Evolutionary conservation across 352 stramenopile genomes (phyloP).

Genomic region (Phytophthora megakarya): DNA sequence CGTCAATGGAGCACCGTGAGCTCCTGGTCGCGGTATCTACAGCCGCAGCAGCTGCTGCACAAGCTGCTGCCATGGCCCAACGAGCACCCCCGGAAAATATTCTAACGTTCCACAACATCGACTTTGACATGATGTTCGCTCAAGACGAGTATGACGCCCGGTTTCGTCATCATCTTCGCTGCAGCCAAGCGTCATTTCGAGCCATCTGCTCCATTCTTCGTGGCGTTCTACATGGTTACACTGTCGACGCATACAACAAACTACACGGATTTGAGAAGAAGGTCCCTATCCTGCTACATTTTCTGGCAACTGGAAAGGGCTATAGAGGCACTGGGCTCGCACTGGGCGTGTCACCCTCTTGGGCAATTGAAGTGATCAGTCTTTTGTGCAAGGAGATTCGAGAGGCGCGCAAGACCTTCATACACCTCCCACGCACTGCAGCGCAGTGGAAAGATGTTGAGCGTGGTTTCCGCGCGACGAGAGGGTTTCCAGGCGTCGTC

Average conservation of each 20-base stretch:
- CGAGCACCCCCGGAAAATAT: background rate
- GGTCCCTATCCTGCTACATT: slow-evolving; percentile 2
- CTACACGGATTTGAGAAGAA: slow-evolving; percentile 2
- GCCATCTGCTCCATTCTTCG: slow-evolving; percentile 4
- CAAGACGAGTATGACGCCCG: slow-evolving; percentile 6
- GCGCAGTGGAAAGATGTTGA: slow-evolving; percentile 4
- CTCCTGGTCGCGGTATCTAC: background rate
- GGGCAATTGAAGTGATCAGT: background rate
- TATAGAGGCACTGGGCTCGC: background rate
- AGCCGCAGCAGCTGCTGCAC: background rate
- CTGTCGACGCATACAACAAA: background rate
- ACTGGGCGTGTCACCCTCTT: background rate
- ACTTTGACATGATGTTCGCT: background rate
- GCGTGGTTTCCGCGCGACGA: too few species aligned
- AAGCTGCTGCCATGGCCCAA: background rate
- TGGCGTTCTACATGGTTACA: background rate
- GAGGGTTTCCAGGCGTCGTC: too few species aligned
- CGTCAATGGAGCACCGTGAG: background rate
- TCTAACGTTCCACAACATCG: slow-evolving; percentile 5
- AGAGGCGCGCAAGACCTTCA: background rate
- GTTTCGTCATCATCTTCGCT: slow-evolving; percentile 5
- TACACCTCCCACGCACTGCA: too few species aligned
- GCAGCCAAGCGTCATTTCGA: slow-evolving; percentile 5
- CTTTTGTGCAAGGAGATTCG: slow-evolving; percentile 5
- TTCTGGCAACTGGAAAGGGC: slow-evolving; percentile 1